Conservation (phyloP, 2,329 filamentous ascomycete genomes). For the Trichoderma arundinaceum region DNA sequence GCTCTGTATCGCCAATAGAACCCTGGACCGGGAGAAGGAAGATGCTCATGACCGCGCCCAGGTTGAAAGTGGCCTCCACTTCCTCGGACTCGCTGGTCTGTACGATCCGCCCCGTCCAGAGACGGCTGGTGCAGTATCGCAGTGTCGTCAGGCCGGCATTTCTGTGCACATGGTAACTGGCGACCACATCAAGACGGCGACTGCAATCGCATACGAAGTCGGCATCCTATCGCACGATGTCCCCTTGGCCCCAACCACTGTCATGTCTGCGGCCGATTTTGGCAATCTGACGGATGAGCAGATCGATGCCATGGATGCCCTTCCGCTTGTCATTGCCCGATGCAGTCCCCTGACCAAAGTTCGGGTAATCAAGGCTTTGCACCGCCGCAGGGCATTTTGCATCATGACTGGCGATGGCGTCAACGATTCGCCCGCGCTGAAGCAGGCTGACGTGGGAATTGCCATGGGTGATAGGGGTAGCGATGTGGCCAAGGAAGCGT, state of each 20-base stretch:
- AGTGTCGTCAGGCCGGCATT: constrained; percentile 66
- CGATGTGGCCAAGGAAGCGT: constrained; percentile 79
- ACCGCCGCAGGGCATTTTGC: constrained; percentile 69
- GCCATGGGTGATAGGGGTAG: constrained; percentile 75
- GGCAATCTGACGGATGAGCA: constrained; percentile 66
- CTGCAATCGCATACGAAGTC: constrained; percentile 68
- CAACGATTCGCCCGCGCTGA: constrained; percentile 75
- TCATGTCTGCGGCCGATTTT: constrained; percentile 68
- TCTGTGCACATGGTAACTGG: constrained; percentile 73
- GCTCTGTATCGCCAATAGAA: constrained; percentile 66
- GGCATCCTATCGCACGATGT: constrained; percentile 58
- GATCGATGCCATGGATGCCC: constrained; percentile 63
- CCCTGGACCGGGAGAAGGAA: constrained; percentile 45
- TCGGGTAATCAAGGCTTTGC: constrained; percentile 76
- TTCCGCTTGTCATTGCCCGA: constrained; percentile 71
- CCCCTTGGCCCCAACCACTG: constrained; percentile 49
- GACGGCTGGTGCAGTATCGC: constrained; percentile 64
- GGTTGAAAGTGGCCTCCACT: constrained; percentile 63
- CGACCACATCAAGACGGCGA: constrained; percentile 71
- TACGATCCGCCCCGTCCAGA: constrained; percentile 75
- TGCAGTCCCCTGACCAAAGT: constrained; percentile 75
- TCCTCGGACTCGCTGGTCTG: constrained; percentile 73
- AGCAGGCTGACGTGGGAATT: constrained; percentile 75
- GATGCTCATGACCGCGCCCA: constrained; percentile 55
- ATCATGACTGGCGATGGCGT: constrained; percentile 79